Evolutionary conservation across 345 rosid genomes (phyloP).

Genomic region (Bruguiera parviflora): DNA sequence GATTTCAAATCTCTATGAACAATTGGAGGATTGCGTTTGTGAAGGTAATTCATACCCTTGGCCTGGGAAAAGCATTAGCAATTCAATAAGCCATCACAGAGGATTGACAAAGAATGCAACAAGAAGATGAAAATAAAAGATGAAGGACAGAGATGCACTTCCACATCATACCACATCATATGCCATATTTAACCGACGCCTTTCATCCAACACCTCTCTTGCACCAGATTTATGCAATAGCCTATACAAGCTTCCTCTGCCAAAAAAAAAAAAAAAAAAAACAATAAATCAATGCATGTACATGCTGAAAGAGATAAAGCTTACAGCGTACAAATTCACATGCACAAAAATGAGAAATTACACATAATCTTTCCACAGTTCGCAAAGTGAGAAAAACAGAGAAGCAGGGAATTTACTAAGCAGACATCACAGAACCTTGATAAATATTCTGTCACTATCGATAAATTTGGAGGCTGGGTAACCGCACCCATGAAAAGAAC

Average conservation of each 20-base stretch:
- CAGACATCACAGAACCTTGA: conserved; percentile 57
- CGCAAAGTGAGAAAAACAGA: background rate
- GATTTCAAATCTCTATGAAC: conserved; percentile 98
- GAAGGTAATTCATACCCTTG: conserved; percentile 99
- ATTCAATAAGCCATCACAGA: conserved; percentile 13
- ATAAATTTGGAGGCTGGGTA: conserved; percentile 91
- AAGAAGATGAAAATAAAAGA: background rate
- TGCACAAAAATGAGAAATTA: background rate
- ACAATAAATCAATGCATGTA: conserved; percentile 22
- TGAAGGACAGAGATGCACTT: background rate
- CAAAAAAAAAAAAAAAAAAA: conserved; percentile 14
- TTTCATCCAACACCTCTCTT: conserved; percentile 79
- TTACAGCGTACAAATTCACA: background rate
- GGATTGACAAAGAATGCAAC: conserved; percentile 5
- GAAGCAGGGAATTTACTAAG: background rate
- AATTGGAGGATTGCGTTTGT: conserved; percentile 85
- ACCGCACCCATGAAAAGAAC: conserved; percentile 99
- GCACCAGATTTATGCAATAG: conserved; percentile 89
- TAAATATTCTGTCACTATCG: conserved; percentile 96
- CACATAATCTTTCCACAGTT: background rate
- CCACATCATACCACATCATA: conserved; percentile 82
- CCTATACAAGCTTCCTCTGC: conserved; percentile 96
- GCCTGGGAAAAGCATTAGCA: conserved; percentile 52
- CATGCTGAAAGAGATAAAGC: background rate
- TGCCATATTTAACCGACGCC: conserved; percentile 94